Evolutionary conservation across 352 stramenopile species (phyloP).

Genomic region (Phytophthora sojae): DNA sequence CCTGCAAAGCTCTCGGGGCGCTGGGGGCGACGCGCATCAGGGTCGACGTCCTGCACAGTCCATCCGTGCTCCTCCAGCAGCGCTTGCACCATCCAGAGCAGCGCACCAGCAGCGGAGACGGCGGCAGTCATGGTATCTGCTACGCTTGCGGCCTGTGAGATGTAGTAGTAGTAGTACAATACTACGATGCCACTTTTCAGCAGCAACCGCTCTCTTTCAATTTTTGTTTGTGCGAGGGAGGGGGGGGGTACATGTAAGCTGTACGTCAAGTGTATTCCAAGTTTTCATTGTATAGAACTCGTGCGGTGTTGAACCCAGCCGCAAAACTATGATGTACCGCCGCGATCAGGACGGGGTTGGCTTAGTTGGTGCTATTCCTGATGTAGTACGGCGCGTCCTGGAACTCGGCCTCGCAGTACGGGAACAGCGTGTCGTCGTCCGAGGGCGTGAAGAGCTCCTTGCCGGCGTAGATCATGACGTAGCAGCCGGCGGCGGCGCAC

Average conservation of each 20-base stretch:
- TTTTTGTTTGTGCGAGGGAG: too few relatives aligned
- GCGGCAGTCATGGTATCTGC: not conserved
- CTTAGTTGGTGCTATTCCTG: slow-evolving; percentile 39
- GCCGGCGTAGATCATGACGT: slow-evolving; percentile 61
- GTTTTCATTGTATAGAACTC: slow-evolving; percentile 3
- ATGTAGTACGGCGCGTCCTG: slow-evolving; percentile 60
- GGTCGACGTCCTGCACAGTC: not conserved
- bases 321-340: slow-evolving; percentile 15
- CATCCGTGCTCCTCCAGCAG: slow-evolving; percentile 41
- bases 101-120: slow-evolving; percentile 35
- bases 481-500: slow-evolving; percentile 52
- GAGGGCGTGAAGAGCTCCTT: slow-evolving; percentile 62
- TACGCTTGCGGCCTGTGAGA: too few relatives aligned
- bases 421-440: slow-evolving; percentile 50
- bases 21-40: not conserved
- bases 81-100: slow-evolving; percentile 52
- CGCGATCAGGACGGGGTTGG: not conserved
- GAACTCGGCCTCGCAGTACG: slow-evolving; percentile 65
- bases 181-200: too few relatives aligned
- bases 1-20: slow-evolving; percentile 33
- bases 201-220: too few relatives aligned
- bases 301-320: not conserved
- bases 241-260: not conserved
- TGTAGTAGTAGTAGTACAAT: too few relatives aligned
- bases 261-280: slow-evolving; percentile 5